These are phyloP conservation scores for Lithospermum erythrorhizon DNA, from an alignment of 257 asterid genomes.

Conservation along the genomic window DNA sequence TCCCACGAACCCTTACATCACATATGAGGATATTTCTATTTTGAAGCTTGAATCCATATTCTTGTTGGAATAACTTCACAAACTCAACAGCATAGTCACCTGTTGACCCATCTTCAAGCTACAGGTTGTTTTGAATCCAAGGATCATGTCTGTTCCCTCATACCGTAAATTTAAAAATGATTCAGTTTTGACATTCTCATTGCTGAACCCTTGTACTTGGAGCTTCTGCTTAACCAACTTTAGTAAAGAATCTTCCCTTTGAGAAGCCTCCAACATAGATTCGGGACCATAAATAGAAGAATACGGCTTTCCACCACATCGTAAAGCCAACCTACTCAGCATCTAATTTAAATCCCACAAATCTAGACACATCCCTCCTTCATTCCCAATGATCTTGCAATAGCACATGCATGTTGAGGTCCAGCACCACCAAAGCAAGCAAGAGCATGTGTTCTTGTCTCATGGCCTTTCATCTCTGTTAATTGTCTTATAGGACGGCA, in stretches of 20 bases:
- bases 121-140: no score
- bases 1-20: conserved; percentile 92
- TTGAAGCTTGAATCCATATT: conserved; percentile 87
- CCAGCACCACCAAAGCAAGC: conserved; percentile 99
- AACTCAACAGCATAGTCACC: conserved; percentile 80
- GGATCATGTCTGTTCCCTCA: conserved; percentile 95
- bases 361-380: conserved; percentile 80
- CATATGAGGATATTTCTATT: conserved; percentile 65
- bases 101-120: conserved; percentile 42
- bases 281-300: conserved; percentile 70
- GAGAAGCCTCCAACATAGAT: conserved; percentile 53
- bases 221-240: conserved; percentile 52
- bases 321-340: conserved; percentile 99
- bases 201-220: conserved; percentile 63
- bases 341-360: conserved; percentile 94
- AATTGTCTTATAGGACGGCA: conserved; percentile 90
- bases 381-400: conserved; percentile 95
- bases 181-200: conserved; percentile 60
- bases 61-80: conserved; percentile 65
- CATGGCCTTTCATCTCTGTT: conserved; percentile 99
- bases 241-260: conserved; percentile 51
- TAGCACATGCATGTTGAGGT: conserved; percentile 97
- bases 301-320: conserved; percentile 90
- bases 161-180: conserved; percentile 78
- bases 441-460: conserved; percentile 80